Base-by-base conservation (phyloP, 257 asterid species). In the Gynochthodes officinalis region DNA sequence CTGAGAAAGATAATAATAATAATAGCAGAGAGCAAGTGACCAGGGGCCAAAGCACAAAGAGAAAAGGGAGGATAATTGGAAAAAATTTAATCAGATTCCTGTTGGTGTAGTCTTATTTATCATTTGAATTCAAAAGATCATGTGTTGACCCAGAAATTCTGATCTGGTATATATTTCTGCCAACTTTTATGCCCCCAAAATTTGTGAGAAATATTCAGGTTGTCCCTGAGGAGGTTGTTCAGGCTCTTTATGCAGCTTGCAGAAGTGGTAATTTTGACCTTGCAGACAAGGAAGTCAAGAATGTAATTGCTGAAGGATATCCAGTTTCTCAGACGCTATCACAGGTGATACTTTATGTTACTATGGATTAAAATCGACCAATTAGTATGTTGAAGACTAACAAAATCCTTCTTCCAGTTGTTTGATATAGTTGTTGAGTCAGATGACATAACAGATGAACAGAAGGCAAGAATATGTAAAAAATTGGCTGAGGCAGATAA, bases 401-500 rank as follows among this genome's bases (percentile, higher is more conserved):
- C 66, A 39, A 23, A 21, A 73, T 73, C 78, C 72, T 58, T 76
- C 54, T 81, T 76, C 77, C 95, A 94, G 97, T 61, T 94, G 86
- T 89, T 77, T 59, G 98, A 94, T 72, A 46, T 86, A 42, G 78
- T 94, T 55, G 89, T 88, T 32, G 91, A 84, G 71, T 89, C 86
- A 21, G 95, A 86, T 57, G 88, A 87, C 69, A 66, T 91, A 75
- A 77, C 89, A 62, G 99, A 94, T 75, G 93, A 85, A 48, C 95
- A 86, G 79, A 94, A 94, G 80, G 96, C 98, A 76, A 86, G 89
- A 82, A 87, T 92, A 84, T 94, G 88, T 88, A 92, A 89, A 87
- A 94, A 90, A 81, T 74, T 94, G 75, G 98, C 88, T 12, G 99
- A 87, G 88, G 83, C 98, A 61, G 99, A 94, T 81, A 91, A 94